A percentile compares a stretch with the other conserved stretches of the same genome.
phyloP scores from a whole-genome alignment of 495 filamentous ascomycete genomes.

The Neurospora africana region DNA sequence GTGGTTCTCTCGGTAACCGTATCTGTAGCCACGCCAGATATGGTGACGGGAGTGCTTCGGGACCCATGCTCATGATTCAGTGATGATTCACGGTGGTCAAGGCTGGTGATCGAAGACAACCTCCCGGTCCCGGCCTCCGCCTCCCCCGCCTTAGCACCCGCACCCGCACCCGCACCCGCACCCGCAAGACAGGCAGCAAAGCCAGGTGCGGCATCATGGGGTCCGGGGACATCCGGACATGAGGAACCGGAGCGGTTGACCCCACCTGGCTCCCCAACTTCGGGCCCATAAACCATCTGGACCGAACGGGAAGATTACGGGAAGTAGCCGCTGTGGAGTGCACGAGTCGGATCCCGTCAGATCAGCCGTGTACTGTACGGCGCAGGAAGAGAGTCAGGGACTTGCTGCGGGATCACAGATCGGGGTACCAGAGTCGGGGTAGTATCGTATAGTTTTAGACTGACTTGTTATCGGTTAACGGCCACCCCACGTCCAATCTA shows the following conservation, averaged over 20 bases:
- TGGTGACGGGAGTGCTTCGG: not conserved
- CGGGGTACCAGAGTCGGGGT: not conserved
- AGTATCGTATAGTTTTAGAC: not conserved
- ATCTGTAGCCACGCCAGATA: not conserved
- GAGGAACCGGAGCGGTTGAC: not conserved
- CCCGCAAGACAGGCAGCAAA: not conserved
- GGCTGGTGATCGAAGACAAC: not conserved
- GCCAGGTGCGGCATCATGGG: not conserved
- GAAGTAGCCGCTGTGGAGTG: not conserved
- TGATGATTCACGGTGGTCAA: not conserved
- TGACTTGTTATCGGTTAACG: not conserved
- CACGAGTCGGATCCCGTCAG: not conserved
- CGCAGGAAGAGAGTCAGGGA: not conserved
- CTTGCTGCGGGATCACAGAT: not conserved
- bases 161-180: not conserved
- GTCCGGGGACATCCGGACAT: not conserved
- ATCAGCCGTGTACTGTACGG: not conserved
- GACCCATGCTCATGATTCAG: not conserved
- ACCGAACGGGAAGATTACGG: not conserved
- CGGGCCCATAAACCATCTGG: not conserved
- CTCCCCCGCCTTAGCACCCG: not conserved
- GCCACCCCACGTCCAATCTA: not conserved
- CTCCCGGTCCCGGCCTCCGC: not conserved
- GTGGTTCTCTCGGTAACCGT: not conserved
- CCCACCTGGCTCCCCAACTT: not conserved